Conservation (phyloP, 768 basidiomycete genomes). For the Mrakia gelida region DNA sequence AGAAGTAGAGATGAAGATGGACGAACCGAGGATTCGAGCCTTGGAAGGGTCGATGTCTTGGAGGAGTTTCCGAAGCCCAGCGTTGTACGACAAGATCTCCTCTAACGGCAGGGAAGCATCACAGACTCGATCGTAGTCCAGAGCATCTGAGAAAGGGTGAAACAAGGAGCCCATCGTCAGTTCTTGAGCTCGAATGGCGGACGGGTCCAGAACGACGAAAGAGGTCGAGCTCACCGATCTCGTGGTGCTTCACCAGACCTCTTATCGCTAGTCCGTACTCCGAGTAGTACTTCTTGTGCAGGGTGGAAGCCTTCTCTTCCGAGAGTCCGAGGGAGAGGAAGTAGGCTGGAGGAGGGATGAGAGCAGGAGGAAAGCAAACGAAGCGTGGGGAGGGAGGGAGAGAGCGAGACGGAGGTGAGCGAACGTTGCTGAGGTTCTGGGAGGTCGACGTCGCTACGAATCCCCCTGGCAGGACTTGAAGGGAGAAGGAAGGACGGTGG, state of each 20-base stretch:
- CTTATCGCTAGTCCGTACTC: constrained; percentile 78
- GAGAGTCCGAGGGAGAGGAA: constrained; percentile 66
- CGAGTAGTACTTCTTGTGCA: constrained; percentile 69
- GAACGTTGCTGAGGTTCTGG: background rate
- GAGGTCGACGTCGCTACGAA: no score
- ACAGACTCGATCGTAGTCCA: constrained; percentile 79
- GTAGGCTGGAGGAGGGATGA: constrained; percentile 53
- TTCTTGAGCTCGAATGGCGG: background rate
- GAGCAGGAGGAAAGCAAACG: no score
- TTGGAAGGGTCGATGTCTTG: constrained; percentile 73
- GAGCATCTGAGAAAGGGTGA: constrained; percentile 54
- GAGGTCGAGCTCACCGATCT: constrained; percentile 54
- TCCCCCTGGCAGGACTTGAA: no score
- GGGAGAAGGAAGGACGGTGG: no score
- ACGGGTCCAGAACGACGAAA: background rate
- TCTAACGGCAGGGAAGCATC: constrained; percentile 80
- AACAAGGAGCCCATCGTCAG: constrained; percentile 6
- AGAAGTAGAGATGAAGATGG: background rate
- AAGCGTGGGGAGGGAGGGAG: constrained; percentile 5
- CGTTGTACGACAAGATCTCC: constrained; percentile 65
- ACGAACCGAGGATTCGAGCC: constrained; percentile 48
- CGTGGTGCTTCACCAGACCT: constrained; percentile 69
- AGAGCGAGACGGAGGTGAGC: constrained; percentile 6
- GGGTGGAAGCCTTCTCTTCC: constrained; percentile 62
- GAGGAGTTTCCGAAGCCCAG: constrained; percentile 60